A percentile compares a stretch with the other conserved stretches of the same genome.
Conservation (phyloP, 305 asterid genomes). For the Fraxinus floribunda region DNA sequence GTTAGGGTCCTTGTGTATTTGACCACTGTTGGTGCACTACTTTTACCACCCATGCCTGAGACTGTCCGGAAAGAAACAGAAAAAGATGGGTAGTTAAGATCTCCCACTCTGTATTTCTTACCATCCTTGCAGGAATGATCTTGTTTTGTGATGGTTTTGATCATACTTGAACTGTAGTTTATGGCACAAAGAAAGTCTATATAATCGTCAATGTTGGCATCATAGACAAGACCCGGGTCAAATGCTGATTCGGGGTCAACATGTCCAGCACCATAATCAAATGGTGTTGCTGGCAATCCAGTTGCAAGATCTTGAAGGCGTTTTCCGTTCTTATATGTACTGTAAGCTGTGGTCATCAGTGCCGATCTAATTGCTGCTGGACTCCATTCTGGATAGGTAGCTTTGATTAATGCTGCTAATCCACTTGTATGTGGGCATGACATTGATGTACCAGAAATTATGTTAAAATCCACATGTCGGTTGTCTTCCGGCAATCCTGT, state of each 20-base stretch:
- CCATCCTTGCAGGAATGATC: conserved; percentile 39
- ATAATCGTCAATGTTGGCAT: conserved; percentile 43
- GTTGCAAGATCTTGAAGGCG: conserved; percentile 51
- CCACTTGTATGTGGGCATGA: conserved; percentile 85
- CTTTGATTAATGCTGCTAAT: conserved; percentile 57
- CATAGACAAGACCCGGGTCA: conserved; percentile 69
- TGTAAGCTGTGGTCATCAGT: conserved; percentile 69
- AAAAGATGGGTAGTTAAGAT: conserved; percentile 74
- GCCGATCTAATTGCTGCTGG: conserved; percentile 76
- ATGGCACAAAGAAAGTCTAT: conserved; percentile 60
- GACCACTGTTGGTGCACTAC: conserved; percentile 36
- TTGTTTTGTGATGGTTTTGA: conserved; percentile 54
- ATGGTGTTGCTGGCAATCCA: conserved; percentile 55
- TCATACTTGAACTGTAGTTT: conserved; percentile 49
- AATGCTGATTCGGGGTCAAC: conserved; percentile 59
- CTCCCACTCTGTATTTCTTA: conserved; percentile 46
- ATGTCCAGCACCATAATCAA: conserved; percentile 68
- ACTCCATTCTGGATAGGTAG: conserved; percentile 66
- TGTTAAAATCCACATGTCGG: conserved; percentile 52
- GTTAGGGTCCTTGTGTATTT: conserved; percentile 64
- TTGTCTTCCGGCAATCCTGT: conserved; percentile 52
- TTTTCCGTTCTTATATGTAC: conserved; percentile 51
- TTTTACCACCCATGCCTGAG: conserved; percentile 49
- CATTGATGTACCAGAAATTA: conserved; percentile 76
- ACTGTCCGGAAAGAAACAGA: conserved; percentile 61